Percentiles rank a stretch among this genome's conserved stretches.
These are phyloP conservation scores for Besnoitia besnoiti DNA, from an alignment of 169 alveolate species.

Conservation along the genomic window DNA sequence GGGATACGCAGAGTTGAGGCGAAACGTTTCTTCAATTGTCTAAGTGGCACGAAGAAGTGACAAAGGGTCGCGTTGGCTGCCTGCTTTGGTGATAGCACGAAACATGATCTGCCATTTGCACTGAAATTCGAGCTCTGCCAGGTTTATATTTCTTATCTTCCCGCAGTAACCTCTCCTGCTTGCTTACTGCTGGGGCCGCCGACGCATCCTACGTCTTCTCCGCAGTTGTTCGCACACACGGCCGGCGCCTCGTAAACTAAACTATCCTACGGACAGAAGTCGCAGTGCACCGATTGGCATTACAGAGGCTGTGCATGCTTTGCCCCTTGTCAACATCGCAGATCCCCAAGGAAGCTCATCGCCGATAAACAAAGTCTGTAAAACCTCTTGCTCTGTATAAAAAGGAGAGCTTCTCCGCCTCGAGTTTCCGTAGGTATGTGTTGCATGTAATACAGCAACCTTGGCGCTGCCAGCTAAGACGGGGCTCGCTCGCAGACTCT, in stretches of 20 bases:
- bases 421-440: not conserved
- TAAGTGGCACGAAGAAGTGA: not conserved
- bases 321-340: not conserved
- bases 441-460: no score
- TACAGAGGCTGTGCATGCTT: not conserved
- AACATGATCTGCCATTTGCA: not conserved
- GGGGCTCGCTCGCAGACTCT: no score
- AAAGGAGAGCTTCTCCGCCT: not conserved
- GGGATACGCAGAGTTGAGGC: not conserved
- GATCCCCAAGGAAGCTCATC: no score
- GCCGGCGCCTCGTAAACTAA: not conserved
- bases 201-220: not conserved
- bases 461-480: no score
- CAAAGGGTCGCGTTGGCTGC: not conserved
- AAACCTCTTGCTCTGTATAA: not conserved
- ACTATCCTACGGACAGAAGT: no score
- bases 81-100: not conserved
- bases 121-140: not conserved
- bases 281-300: no score
- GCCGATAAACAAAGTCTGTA: no score
- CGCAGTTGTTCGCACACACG: not conserved
- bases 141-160: not conserved
- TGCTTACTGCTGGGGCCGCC: not conserved
- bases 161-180: not conserved
- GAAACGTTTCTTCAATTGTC: not conserved